Evolutionary conservation across 208 protist species (phyloP).

Genomic region (Phytomonas sp.): DNA sequence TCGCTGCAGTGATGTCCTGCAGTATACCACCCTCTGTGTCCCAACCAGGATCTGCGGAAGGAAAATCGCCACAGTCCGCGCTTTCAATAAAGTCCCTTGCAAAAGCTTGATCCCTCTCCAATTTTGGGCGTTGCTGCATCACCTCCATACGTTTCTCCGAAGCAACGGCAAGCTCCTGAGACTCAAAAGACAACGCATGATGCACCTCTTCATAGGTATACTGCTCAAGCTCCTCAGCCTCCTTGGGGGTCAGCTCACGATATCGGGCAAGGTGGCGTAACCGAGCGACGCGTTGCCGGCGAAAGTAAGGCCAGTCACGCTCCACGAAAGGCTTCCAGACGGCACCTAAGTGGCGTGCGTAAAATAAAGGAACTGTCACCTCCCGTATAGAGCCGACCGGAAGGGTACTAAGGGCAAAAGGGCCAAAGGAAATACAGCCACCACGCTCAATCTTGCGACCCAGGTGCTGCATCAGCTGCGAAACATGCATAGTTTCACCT

Average conservation of each 20-base stretch:
- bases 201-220: conserved; percentile 83
- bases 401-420: conserved; percentile 63
- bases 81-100: background rate
- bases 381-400: conserved; percentile 79
- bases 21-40: background rate
- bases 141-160: conserved; percentile 26
- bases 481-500: conserved; percentile 60
- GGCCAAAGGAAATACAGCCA: conserved; percentile 81
- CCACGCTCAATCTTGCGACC: conserved; percentile 69
- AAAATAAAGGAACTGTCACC: conserved; percentile 77
- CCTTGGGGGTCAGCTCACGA: conserved; percentile 68
- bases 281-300: conserved; percentile 59
- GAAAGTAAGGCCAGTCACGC: conserved; percentile 85
- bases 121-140: conserved; percentile 13
- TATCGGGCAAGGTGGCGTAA: conserved; percentile 51
- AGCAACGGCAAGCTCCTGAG: conserved; percentile 40
- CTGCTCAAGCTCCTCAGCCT: conserved; percentile 82
- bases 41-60: background rate
- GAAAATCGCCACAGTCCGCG: background rate
- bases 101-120: conserved; percentile 13
- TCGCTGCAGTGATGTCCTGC: background rate
- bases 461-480: conserved; percentile 79
- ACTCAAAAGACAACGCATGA: conserved; percentile 59
- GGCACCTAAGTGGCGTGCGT: conserved; percentile 43
- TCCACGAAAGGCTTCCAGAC: conserved; percentile 84